Conservation (phyloP, 441 rosid genomes). For the Jatropha podagrica region DNA sequence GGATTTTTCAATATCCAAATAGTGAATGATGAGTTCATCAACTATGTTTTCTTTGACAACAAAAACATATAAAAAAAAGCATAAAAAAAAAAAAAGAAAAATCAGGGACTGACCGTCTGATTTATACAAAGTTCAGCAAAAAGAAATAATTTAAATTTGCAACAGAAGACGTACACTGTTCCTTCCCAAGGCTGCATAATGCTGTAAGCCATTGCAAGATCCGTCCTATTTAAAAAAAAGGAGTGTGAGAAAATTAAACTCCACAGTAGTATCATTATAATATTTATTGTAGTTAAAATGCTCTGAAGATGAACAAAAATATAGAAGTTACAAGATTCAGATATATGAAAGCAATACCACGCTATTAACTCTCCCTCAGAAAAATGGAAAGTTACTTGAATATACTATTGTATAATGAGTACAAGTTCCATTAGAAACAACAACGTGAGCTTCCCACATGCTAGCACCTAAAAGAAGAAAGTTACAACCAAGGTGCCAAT, state of each 20-base stretch:
- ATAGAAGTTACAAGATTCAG: neutral
- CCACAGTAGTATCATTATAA: neutral
- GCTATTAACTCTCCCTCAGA: neutral
- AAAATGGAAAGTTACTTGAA: neutral
- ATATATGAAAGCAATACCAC: conserved; percentile 5
- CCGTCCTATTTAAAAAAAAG: conserved; percentile 58
- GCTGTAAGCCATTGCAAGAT: conserved; percentile 94
- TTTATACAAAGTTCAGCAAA: neutral
- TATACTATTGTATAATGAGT: neutral
- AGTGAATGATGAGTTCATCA: neutral
- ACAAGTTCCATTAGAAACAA: neutral
- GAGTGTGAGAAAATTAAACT: neutral
- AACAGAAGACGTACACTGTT: conserved; percentile 58
- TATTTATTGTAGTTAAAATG: neutral
- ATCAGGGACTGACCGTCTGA: neutral
- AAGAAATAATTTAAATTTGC: conserved; percentile 7
- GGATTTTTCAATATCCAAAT: neutral
- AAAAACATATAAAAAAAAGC: neutral
- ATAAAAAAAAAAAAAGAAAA: neutral
- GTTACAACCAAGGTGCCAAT: neutral
- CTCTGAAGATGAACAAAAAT: neutral
- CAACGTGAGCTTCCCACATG: neutral
- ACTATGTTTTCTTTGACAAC: conserved; percentile 2
- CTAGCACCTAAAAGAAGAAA: neutral
- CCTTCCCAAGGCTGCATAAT: conserved; percentile 96